Base-by-base conservation (phyloP, 139 green algal genomes). In the Micractinium conductrix region DNA sequence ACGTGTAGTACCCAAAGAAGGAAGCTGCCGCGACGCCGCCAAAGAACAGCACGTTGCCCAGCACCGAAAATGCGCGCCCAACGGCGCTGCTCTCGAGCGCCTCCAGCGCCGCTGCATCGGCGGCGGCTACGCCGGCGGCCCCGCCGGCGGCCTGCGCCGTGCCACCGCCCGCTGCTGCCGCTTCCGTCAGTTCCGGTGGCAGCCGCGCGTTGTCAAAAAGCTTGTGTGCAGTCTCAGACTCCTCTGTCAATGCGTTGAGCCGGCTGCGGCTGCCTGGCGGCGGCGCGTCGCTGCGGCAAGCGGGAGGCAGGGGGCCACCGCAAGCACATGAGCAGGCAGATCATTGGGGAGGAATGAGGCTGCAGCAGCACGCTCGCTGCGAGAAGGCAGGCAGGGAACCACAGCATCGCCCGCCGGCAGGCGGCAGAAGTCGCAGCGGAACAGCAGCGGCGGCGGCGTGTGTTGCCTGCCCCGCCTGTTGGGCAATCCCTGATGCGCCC, bases 1-100 rank as follows among this genome's bases (percentile, higher is more conserved):
- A 92, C 2, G 89, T 93, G 78, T 96, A 96, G 80, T 96, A 96
- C 0, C 90, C 91, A 70, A 94, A 90, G 76, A 91, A 91, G 19
- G 88, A 84, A 22, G 78, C 87, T 7, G 80, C 79, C 2, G 81
- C 91, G 14, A 93, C 71, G 2, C 74, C 48, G 37, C 88, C 91
- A 35, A 93, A 87, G 50, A 95, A 89, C 38, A 93, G 79, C n/a
- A 80, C 43, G 48, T 93, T 93, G 40, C 88, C 90, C 14, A 89
- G n/a, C 0, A 74, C 80, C 5, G 28, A 71, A 3, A 89, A 50
- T 35, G 69, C 40, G 7, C 84, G 73, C 10, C 78, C 70, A 21
- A 60, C 40, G 0, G 84, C 43, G 21, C 33, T 43, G 40, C 65
- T 65, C 37, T 75, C 86, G 26, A 79, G 44, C 53, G 40, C 84